Base-by-base conservation (phyloP, 169 alveolate species). In the Plasmodium vivax region DNA sequence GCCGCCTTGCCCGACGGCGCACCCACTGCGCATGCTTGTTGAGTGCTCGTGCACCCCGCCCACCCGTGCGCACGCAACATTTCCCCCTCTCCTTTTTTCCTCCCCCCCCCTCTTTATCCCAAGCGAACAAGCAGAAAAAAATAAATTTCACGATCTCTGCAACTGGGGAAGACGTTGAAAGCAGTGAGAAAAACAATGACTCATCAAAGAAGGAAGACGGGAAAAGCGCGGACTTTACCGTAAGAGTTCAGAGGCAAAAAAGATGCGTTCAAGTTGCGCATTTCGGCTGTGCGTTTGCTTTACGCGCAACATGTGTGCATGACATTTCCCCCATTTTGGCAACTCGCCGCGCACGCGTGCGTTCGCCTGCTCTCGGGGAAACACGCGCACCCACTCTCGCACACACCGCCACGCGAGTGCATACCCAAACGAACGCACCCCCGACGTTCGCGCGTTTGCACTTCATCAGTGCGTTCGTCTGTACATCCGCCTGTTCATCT, bases 111-210 rank as follows among this genome's bases (percentile, higher is more conserved):
- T 34, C 81, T 36, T 45, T 79, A 77, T 58, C 5, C 56, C 30
- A 51, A 62, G 88, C 72, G 43, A 87, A 87, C 68, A 87, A 87
- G 54, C 94, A 87, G 71, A 87, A 87, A 30, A 77, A 87, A 79
- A 87, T 77, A 56, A 87, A 87, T 87, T 87, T 87, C 62, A 43
- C 87, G 7, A 47, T 85, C 58, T 75, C 94, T 14, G 79, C 94
- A 45, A 68, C 43, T 41, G 94, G 81, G 32, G 94, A 72, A 87
- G 81, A 87, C 82, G 71, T 23, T 77, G 68, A 77, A 41, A 80
- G 32, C 77, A 87, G 81, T 32, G 82, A 79, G 51, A 87, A 87
- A 87, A 87, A 79, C 71, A 72, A 87, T 23, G 74, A 34, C n/a
- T 58, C 94, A 34, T 79, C 94, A n/a, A 87, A 77, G 68, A 68